Base-by-base conservation (phyloP, 1,139 yeast species). In the Scheffersomyces illinoinensis region DNA sequence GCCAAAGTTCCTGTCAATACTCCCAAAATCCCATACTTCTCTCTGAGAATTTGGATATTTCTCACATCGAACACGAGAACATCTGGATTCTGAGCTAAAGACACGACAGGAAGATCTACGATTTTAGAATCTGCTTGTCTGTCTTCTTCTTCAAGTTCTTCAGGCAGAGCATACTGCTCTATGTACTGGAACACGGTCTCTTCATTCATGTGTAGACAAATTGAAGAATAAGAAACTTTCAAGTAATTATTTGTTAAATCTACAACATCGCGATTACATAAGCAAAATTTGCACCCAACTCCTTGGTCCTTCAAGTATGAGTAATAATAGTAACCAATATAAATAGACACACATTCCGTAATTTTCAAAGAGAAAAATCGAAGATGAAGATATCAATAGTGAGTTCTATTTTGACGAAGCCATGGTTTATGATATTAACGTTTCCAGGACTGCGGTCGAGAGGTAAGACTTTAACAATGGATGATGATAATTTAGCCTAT, bases 1-100 rank as follows among this genome's bases (percentile, higher is more conserved):
- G 97, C 91, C 49, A 95, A 75, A 0, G 97, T 89, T 0, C 99
- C 99, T 1, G 85, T 77, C 20, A 95, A 77, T 1, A 89, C 85
- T 0, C 99, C 99, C 50, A 88, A 79, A 0, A 95, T 82, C 3
- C 85, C 85, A 24, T 55, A 49, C 53, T 71, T 60, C 8, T 73
- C 79, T 24, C 98, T 78, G 43, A 93, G 76, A 18, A 61, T 61
- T 64, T 81, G 80, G 56, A 90, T 79, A 57, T 81, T 84, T 1
- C 81, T 82, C 3, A 89, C 66, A 58, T 83, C 82, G 67, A 73
- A 82, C 49, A 77, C 73, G 48, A 90, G 76, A 0, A 86, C 86
- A 53, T 82, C 62, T 20, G 66, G 64, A 48, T 60, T 24, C 59
- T 5, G 53, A 49, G n/a, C 17, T 12, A 33, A 12, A 33, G 43